Evolutionary conservation across 257 asterid species (phyloP), one percentile per base, ranked within the genome.

Genomic region (Salvia hispanica): DNA sequence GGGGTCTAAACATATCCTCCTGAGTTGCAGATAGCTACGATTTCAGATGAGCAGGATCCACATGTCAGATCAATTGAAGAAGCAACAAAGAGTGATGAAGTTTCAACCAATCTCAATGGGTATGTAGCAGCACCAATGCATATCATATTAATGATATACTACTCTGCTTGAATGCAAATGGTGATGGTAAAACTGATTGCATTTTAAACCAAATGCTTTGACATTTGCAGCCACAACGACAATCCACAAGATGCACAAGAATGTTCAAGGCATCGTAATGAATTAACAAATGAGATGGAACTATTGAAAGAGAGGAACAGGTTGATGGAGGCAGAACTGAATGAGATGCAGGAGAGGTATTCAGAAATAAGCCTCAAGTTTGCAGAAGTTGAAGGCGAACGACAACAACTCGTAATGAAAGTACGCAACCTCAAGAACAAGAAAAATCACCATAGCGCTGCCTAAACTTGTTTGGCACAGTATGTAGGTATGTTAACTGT

Each of bases 321-420:
- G 59, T 7, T 60, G 21, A 94, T 87, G 96, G 96, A 89, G 70
- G 84, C 44, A 31, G 99, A 94, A 61, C 77, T 91, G 69, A 89
- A 83, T 78, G 99, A 94, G 69, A 91, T 94, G 95, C 98, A 94
- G 76, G 96, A 81, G 73, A 86, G 99, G 82, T 94, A 94, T 67
- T 91, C 98, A 14, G 99, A 91, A 66, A 87, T 91, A 79, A 94
- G 99, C 79, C 95, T 94, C 59, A 94, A 86, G 77, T 94, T 94
- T 86, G 99, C 98, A 13, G 98, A 94, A 84, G 99, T 94, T 4
- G 99, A 94, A 72, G 98, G 99, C 40, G 98, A 94, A 83, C 72
- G 98, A 58, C 99, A 94, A 48, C 93, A 87, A 33, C 99, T 94
- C 34, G 95, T 94, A 45, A 94, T 94, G 98, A 86, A 76, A 81